Base-by-base conservation (phyloP, 495 filamentous ascomycete species). In the Saxispiralis lemnorum region DNA sequence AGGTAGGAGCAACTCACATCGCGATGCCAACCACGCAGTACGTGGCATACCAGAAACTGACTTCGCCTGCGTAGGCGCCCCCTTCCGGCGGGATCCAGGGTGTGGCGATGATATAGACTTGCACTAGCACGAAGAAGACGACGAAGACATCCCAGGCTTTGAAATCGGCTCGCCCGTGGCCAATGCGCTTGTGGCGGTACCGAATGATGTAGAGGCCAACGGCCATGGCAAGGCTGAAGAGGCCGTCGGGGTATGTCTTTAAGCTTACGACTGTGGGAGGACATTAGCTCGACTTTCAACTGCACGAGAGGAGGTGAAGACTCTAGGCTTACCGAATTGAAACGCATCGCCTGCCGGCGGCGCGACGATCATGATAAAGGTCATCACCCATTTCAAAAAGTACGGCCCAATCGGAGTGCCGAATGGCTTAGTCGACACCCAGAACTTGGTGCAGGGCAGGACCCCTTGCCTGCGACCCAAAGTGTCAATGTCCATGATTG, bases 261-360 rank as follows among this genome's bases (percentile, higher is more conserved):
- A 28, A 9, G 9, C 24, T 28, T 9, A 28, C 24, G 24, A 28
- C 24, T 28, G 24, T 28, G 24, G 9, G 5, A 28, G 9, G 24
- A 5, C 5, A 28, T 28, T 9, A 28, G 24, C 24, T 28, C 5
- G 9, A 28, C 5, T 5, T 28, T 9, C 5, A 28, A 4, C 4
- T 28, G 24, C 24, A 28, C 24, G 9, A 0, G 53, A 35, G 0
- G 77, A 75, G 41, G 75, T 76, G 0, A 63, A 53, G 33, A 20
- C 17, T 16, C 38, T 14, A 5, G 38, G 19, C 19, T 30, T 39
- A 15, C 30, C 39, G 33, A 54, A 54, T 34, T 51, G 73, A 58
- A 79, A 81, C 11, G 75, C 76, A 57, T 80, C 75, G 6, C 77
- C 77, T 2, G 74, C 73, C 0, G 76, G 77, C 3, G 75, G 75